A percentile compares a stretch with the other conserved stretches of the same genome.
Evolutionary conservation across 2,329 filamentous ascomycete genomes (phyloP).

Genomic region (Sporothrix phasma): DNA sequence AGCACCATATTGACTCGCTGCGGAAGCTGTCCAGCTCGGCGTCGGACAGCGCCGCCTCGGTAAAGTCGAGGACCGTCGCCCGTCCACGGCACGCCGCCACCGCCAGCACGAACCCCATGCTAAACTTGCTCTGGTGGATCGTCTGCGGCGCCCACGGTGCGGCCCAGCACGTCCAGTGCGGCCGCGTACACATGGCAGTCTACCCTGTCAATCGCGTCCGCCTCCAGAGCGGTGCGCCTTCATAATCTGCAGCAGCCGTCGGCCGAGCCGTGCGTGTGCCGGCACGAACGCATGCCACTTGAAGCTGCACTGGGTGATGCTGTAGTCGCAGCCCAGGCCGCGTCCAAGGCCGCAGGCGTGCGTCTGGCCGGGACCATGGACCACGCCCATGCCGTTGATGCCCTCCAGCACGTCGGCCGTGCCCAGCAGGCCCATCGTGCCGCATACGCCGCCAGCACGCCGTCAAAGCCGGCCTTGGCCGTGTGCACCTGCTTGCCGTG

Average conservation of each 20-base stretch:
- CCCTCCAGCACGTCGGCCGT: conserved; percentile 7
- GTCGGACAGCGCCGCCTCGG: neutral
- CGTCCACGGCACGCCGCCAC: neutral
- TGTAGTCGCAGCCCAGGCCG: neutral
- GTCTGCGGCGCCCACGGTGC: neutral
- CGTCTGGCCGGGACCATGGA: neutral
- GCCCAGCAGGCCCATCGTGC: neutral
- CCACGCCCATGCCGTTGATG: neutral
- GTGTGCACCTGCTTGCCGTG: conserved; percentile 11
- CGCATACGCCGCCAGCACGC: conserved; percentile 4
- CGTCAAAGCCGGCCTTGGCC: conserved; percentile 9
- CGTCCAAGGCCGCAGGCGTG: neutral
- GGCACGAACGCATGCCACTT: conserved; percentile 13
- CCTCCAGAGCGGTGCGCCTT: neutral
- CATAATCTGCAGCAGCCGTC: conserved; percentile 5
- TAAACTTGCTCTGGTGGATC: conserved; percentile 11
- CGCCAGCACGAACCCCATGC: conserved; percentile 11
- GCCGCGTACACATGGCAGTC: neutral
- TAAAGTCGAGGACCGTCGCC: conserved; percentile 6
- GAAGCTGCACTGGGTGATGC: conserved; percentile 6
- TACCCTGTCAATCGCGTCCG: neutral
- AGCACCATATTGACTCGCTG: conserved; percentile 1
- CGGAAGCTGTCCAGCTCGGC: neutral
- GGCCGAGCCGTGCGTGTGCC: conserved; percentile 6
- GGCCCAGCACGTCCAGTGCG: neutral